Base-by-base conservation (phyloP, 805 yeast genomes). In the Candida germanica region DNA sequence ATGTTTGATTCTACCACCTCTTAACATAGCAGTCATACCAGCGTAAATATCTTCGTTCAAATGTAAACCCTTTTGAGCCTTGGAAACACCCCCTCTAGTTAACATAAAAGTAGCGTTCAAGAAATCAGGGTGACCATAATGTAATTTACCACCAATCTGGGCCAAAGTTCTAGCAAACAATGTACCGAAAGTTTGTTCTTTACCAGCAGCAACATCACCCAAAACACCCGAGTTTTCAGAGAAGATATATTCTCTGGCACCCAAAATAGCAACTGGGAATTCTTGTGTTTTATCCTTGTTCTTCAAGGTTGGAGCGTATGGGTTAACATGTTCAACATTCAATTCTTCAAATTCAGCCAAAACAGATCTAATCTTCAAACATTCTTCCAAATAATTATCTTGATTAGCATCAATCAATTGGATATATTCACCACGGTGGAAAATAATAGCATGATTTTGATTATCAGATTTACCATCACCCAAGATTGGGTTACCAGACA, bases 381-480 rank as follows among this genome's bases (percentile, higher is more conserved):
- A 85, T 50, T 84, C 94, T 55, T 85, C 93, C 33, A 84, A 61
- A 53, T 84, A 84, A 53, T 84, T 82, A 53, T 84, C 93, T 53
- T 85, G 94, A 52, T 85, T 85, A 11, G 93, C 89, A 67, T 85
- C 94, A 44, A 84, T 75, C 47, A 85, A 68, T 52, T 85, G 93
- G 42, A 84, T 72, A 53, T 83, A 84, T 54, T 84, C 93, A 42
- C 94, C 94, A 44, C 93, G 72, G 49, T 79, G 76, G 61, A 82
- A 85, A 22, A 83, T 75, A 32, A 85, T 55, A 5, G 89, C 77
- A 55, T 79, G 85, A 51, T 85, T 85, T 54, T 85, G 94, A 51
- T 85, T 85, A 58, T 85, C 94, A 20, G 88, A 75, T 56, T 84
- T 84, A 39, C 94, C 94, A 56, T 84, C 93, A 31, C 94, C 94